Conservation (phyloP, 1,139 yeast species). For the Yamadazyma spencermartinsiae region DNA sequence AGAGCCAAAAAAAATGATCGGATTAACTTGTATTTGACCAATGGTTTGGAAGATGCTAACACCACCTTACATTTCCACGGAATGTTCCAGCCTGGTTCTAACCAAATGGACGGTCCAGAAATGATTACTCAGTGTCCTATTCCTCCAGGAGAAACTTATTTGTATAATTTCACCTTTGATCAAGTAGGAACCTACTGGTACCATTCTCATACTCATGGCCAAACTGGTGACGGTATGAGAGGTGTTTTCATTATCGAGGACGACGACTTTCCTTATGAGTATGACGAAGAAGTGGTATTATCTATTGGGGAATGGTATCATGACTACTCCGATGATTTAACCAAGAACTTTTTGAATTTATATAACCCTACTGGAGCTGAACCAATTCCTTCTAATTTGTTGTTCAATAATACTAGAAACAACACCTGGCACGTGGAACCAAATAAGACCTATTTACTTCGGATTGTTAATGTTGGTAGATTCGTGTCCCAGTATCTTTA, state of each 20-base stretch:
- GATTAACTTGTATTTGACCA: slow-evolving; percentile 56
- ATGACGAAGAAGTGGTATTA: slow-evolving; percentile 61
- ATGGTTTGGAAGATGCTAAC: slow-evolving; percentile 52
- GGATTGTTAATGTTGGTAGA: slow-evolving; percentile 66
- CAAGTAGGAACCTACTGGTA: slow-evolving; percentile 82
- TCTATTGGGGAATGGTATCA: slow-evolving; percentile 67
- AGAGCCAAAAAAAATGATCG: slow-evolving; percentile 66
- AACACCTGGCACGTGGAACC: slow-evolving; percentile 58
- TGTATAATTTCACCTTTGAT: slow-evolving; percentile 66
- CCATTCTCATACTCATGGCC: slow-evolving; percentile 78
- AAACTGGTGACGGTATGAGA: slow-evolving; percentile 77
- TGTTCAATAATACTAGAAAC: slow-evolving; percentile 65
- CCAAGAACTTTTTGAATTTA: slow-evolving; percentile 51
- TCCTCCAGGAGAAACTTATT: slow-evolving; percentile 60
- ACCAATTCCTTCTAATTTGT: slow-evolving; percentile 68
- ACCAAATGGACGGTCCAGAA: slow-evolving; percentile 78
- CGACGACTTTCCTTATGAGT: slow-evolving; percentile 54
- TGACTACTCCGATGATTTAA: slow-evolving; percentile 43
- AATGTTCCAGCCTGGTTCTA: slow-evolving; percentile 58
- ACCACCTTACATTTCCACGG: slow-evolving; percentile 81
- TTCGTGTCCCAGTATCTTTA: slow-evolving; percentile 71
- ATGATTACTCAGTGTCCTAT: slow-evolving; percentile 79
- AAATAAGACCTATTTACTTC: slow-evolving; percentile 59
- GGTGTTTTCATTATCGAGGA: slow-evolving; percentile 72
- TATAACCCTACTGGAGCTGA: slow-evolving; percentile 85